Evolutionary conservation across 495 filamentous ascomycete species (phyloP).

Genomic region (Tuber magnatum): DNA sequence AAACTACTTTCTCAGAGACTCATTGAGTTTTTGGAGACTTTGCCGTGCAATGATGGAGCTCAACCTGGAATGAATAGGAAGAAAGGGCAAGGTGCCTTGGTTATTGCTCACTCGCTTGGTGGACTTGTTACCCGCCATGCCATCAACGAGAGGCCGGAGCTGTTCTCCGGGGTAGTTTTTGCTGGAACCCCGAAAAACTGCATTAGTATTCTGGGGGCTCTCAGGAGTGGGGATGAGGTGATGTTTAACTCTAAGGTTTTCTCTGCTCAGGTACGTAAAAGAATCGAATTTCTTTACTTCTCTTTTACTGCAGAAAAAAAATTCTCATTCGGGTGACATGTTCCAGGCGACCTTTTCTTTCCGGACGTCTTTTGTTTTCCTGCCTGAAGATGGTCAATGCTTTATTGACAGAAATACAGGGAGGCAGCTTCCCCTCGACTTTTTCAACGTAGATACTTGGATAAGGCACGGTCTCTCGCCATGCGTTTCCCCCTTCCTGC

Average conservation of each 20-base stretch:
- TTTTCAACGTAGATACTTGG: conserved; percentile 76
- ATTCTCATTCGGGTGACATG: neutral
- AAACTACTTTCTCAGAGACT: conserved; percentile 64
- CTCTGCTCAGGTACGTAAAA: conserved; percentile 59
- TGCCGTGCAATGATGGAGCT: conserved; percentile 59
- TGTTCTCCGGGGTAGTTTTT: conserved; percentile 81
- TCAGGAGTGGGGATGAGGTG: conserved; percentile 86
- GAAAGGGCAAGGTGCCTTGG: conserved; percentile 60
- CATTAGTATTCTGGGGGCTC: conserved; percentile 82
- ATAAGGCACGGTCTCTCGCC: conserved; percentile 70
- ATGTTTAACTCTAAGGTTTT: conserved; percentile 82
- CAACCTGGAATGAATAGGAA: conserved; percentile 37
- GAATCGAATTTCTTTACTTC: neutral
- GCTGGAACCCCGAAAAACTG: conserved; percentile 79
- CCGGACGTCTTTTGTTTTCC: conserved; percentile 73
- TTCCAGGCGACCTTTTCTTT: conserved; percentile 75
- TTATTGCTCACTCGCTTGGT: conserved; percentile 85
- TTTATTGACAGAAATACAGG: conserved; percentile 78
- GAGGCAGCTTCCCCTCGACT: conserved; percentile 75
- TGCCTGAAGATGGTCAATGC: conserved; percentile 82
- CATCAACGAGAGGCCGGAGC: conserved; percentile 76
- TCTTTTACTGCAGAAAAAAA: neutral
- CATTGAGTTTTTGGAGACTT: conserved; percentile 60
- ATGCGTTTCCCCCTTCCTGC: conserved; percentile 53
- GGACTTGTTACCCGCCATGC: conserved; percentile 85